A percentile compares a stretch with the other conserved stretches of the same genome.
Evolutionary conservation across 305 asterid species (phyloP).

Genomic region (Striga hermonthica): DNA sequence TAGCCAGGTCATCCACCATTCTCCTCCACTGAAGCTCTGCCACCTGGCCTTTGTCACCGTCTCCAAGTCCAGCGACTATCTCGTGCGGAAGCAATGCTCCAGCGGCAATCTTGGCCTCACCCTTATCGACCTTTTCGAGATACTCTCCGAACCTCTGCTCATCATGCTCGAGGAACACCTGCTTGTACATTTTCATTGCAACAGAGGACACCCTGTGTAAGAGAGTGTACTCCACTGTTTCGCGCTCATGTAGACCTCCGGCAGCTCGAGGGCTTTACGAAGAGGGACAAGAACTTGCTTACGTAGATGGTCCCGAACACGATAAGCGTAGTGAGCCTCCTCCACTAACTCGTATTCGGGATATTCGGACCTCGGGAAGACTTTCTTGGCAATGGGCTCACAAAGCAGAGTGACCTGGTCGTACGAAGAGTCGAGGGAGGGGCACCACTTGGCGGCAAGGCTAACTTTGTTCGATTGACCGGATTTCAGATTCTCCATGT

Average conservation of each 20-base stretch:
- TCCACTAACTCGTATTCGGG: slow-evolving; percentile 35
- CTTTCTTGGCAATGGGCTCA: slow-evolving; percentile 37
- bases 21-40: slow-evolving; percentile 50
- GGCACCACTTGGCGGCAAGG: slow-evolving; percentile 53
- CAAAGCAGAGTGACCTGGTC: slow-evolving; percentile 37
- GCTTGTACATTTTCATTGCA: too few relatives aligned
- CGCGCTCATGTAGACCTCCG: slow-evolving; percentile 34
- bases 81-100: slow-evolving; percentile 52
- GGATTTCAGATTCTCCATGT: slow-evolving; percentile 35
- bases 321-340: slow-evolving; percentile 37
- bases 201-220: too few relatives aligned
- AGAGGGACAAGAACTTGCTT: slow-evolving; percentile 42
- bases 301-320: slow-evolving; percentile 49
- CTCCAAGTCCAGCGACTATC: slow-evolving; percentile 23
- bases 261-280: slow-evolving; percentile 37
- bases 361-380: slow-evolving; percentile 40
- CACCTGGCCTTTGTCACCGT: slow-evolving; percentile 26
- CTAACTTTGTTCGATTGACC: slow-evolving; percentile 34
- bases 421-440: slow-evolving; percentile 37
- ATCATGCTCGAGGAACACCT: too few relatives aligned
- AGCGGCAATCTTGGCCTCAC: slow-evolving; percentile 40
- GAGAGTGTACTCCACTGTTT: too few relatives aligned
- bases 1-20: slow-evolving; percentile 41
- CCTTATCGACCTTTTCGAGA: slow-evolving; percentile 35
- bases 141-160: slow-evolving; percentile 33